Conservation (phyloP, 768 basidiomycete genomes). For the Panaeolus cyanescens region DNA sequence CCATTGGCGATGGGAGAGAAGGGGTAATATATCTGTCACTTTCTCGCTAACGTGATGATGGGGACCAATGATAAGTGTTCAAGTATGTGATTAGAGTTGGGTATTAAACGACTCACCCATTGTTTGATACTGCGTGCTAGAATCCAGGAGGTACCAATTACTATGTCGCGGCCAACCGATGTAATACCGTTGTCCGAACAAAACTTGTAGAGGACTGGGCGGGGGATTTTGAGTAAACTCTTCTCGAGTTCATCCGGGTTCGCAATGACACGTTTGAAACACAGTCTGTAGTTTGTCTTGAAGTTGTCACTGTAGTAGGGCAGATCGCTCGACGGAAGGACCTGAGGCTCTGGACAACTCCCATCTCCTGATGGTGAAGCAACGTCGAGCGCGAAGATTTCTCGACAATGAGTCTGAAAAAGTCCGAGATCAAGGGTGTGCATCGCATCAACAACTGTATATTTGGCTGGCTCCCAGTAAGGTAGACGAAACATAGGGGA, state of each 20-base stretch:
- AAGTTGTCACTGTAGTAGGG: too few relatives aligned
- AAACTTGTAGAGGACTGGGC: background rate
- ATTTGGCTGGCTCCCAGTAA: conserved; percentile 33
- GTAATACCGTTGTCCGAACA: background rate
- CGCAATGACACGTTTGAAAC: too few relatives aligned
- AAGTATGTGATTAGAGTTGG: background rate
- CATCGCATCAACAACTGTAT: conserved; percentile 31
- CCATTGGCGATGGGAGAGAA: too few relatives aligned
- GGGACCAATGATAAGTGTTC: too few relatives aligned
- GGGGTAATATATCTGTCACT: too few relatives aligned
- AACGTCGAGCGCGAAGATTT: conserved; percentile 22
- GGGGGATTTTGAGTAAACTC: too few relatives aligned
- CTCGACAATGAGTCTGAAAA: conserved; percentile 13
- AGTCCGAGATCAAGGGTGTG: conserved; percentile 13
- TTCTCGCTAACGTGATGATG: too few relatives aligned
- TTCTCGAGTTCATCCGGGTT: too few relatives aligned
- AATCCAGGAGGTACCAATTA: background rate
- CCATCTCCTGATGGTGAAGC: conserved; percentile 19
- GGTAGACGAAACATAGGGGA: conserved; percentile 27
- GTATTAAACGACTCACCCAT: background rate
- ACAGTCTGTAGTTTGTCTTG: too few relatives aligned
- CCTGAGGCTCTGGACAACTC: too few relatives aligned
- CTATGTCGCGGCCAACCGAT: background rate
- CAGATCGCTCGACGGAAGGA: too few relatives aligned
- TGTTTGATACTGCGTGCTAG: background rate